These are phyloP conservation scores for Excoecaria cochinchinensis DNA, from an alignment of 345 rosid species.

Conservation along the genomic window DNA sequence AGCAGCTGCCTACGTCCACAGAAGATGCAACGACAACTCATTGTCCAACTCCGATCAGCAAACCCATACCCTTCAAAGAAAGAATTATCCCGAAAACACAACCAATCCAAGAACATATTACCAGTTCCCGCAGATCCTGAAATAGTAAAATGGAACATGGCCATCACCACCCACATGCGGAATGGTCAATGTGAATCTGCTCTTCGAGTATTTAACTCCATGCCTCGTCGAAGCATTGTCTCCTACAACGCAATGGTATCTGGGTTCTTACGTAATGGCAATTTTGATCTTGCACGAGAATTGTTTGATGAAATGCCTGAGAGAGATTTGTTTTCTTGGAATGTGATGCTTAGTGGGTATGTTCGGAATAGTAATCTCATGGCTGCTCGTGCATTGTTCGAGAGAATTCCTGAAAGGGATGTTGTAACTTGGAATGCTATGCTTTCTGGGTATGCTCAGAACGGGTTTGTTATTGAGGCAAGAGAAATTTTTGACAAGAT, in stretches of 20 bases:
- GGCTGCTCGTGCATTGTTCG: conserved; percentile 45
- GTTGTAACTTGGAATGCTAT: conserved; percentile 55
- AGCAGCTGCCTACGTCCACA: neutral
- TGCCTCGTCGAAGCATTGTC: conserved; percentile 59
- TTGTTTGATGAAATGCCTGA: conserved; percentile 52
- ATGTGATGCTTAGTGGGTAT: conserved; percentile 48
- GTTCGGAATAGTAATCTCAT: conserved; percentile 36
- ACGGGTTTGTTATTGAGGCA: conserved; percentile 49
- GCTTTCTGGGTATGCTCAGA: conserved; percentile 54
- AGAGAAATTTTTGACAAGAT: conserved; percentile 51
- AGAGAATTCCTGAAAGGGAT: conserved; percentile 45
- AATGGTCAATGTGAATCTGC: conserved; percentile 42
- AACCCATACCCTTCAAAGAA: conserved; percentile 38
- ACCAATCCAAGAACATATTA: conserved; percentile 12
- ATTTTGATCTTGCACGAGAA: conserved; percentile 40
- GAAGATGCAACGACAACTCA: conserved; percentile 5
- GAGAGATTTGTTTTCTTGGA: conserved; percentile 51
- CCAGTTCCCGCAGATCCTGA: conserved; percentile 34
- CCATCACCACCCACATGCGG: conserved; percentile 59
- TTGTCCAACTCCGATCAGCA: conserved; percentile 10
- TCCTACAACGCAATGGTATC: conserved; percentile 60
- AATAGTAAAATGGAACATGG: conserved; percentile 47
- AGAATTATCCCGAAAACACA: conserved; percentile 18
- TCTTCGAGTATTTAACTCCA: conserved; percentile 41
- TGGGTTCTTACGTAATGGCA: conserved; percentile 41